Conservation (phyloP, 179 eudicot genomes). For the Beta macrorhiza region DNA sequence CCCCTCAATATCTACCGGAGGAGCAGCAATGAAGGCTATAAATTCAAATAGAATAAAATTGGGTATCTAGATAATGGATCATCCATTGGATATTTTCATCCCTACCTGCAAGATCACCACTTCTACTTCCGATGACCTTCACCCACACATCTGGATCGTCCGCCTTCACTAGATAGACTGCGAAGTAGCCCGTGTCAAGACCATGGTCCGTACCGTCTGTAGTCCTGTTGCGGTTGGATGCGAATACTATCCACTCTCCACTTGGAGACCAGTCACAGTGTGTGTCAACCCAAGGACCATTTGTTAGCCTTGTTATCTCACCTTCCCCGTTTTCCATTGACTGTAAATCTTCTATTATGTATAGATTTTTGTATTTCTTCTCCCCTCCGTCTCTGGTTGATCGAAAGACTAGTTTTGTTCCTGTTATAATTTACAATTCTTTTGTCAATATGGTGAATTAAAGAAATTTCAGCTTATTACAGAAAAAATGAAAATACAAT, state of each 20-base stretch:
- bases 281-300: slow-evolving; percentile 30
- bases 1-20: too few relatives aligned
- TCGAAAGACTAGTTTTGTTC: slow-evolving; percentile 18
- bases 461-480: too few relatives aligned
- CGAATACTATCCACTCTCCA: not conserved
- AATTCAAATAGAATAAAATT: too few relatives aligned
- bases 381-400: slow-evolving; percentile 6
- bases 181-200: slow-evolving; percentile 26
- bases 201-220: not conserved
- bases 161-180: slow-evolving; percentile 22
- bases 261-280: slow-evolving; percentile 27
- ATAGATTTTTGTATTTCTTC: slow-evolving; percentile 9
- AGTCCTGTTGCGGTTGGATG: slow-evolving; percentile 22
- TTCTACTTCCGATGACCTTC: too few relatives aligned
- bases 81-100: too few relatives aligned
- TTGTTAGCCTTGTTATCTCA: slow-evolving; percentile 21
- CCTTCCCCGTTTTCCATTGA: not conserved
- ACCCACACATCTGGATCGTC: not conserved
- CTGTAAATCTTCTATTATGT: slow-evolving; percentile 16
- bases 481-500: too few relatives aligned
- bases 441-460: too few relatives aligned
- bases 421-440: not conserved
- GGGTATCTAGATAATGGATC: too few relatives aligned
- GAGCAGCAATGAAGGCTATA: too few relatives aligned
- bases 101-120: not conserved